A percentile compares a stretch with the other conserved stretches of the same genome.
phyloP scores from a whole-genome alignment of 1,284 basidiomycete species.

The Boletus sp. region DNA sequence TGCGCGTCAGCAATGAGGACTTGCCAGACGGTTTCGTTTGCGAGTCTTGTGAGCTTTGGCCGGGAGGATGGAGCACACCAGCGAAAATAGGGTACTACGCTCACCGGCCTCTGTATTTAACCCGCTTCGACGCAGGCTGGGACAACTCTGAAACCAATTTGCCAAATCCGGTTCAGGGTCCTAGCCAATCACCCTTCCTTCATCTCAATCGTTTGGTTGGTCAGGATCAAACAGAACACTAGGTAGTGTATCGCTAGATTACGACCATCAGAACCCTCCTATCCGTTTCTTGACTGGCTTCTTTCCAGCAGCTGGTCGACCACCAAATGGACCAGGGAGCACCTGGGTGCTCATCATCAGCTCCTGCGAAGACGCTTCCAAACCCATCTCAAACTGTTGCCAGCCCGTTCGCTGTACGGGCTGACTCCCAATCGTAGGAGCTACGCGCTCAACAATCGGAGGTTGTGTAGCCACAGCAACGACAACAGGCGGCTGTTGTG shows the following conservation, averaged over 20 bases:
- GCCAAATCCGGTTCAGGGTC: constrained; percentile 26
- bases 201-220: background rate
- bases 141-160: constrained; percentile 25
- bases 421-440: constrained; percentile 11
- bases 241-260: background rate
- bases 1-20: constrained; percentile 39
- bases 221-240: background rate
- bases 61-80: constrained; percentile 17
- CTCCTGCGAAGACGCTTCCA: constrained; percentile 46
- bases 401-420: constrained; percentile 14
- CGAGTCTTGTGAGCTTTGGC: constrained; percentile 16
- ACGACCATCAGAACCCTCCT: constrained; percentile 65
- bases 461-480: constrained; percentile 33
- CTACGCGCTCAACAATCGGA: constrained; percentile 17
- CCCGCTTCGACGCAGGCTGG: constrained; percentile 2
- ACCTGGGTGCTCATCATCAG: constrained; percentile 67
- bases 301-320: constrained; percentile 51
- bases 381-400: constrained; percentile 19
- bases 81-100: constrained; percentile 29
- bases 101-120: constrained; percentile 20
- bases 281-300: constrained; percentile 69
- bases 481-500: constrained; percentile 42
- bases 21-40: constrained; percentile 22
- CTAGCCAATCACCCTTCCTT: constrained; percentile 5
- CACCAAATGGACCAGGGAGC: constrained; percentile 72